These are phyloP conservation scores for Raffaelea deltoideospora DNA, from an alignment of 2,329 filamentous ascomycete species.

Conservation along the genomic window DNA sequence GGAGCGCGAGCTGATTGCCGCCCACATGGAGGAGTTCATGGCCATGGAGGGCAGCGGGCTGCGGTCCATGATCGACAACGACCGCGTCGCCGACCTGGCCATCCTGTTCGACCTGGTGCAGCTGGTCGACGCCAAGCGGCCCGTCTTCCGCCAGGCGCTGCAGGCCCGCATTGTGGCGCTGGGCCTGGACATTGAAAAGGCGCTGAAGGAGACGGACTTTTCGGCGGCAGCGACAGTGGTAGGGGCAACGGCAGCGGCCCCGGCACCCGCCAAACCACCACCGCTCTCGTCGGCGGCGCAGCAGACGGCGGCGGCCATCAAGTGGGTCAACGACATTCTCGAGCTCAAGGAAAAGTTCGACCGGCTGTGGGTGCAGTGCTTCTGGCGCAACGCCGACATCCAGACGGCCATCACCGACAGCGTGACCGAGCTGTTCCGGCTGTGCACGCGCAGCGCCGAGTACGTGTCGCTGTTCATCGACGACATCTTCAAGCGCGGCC, in stretches of 20 bases:
- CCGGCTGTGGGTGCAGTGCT: conserved; percentile 56
- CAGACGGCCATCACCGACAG: conserved; percentile 74
- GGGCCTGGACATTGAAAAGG: conserved; percentile 68
- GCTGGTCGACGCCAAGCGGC: conserved; percentile 61
- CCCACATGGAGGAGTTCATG: conserved; percentile 68
- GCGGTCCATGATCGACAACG: conserved; percentile 81
- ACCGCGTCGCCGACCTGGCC: conserved; percentile 62
- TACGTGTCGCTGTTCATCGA: conserved; percentile 95
- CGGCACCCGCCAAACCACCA: conserved; percentile 9
- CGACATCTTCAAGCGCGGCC: conserved; percentile 85
- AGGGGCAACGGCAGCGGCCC: conserved; percentile 22
- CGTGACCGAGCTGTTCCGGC: conserved; percentile 86
- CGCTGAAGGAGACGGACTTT: conserved; percentile 40
- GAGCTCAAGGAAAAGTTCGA: conserved; percentile 82
- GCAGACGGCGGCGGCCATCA: conserved; percentile 74
- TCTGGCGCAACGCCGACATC: conserved; percentile 58
- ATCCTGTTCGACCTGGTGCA: conserved; percentile 68
- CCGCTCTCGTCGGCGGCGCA: conserved; percentile 47
- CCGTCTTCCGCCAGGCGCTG: conserved; percentile 53
- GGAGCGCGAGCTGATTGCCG: conserved; percentile 63
- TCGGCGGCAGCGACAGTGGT: conserved; percentile 21
- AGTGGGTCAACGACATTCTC: conserved; percentile 90
- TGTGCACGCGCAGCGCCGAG: conserved; percentile 73
- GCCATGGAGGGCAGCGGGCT: conserved; percentile 74
- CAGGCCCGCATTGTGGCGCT: conserved; percentile 64